Base-by-base conservation (phyloP, 2,329 filamentous ascomycete genomes). In the Aspergillus novoparasiticus region DNA sequence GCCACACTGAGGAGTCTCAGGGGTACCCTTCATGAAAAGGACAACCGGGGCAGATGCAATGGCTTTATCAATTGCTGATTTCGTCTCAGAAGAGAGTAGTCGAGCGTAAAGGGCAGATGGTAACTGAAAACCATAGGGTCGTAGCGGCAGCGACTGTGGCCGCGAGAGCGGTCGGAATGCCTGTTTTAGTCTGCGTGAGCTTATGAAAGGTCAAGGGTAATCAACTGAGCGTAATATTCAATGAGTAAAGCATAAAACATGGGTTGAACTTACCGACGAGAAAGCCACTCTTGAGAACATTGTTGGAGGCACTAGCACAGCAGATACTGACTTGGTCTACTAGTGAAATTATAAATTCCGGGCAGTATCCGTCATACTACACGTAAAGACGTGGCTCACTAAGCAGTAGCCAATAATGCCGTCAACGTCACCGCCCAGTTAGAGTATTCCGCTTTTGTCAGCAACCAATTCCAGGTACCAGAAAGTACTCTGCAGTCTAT, bases 21-120 rank as follows among this genome's bases (percentile, higher is more conserved):
- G 95, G 1, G 95, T 98, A 64, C 95, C 95, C 84, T 99, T 99
- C 95, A 99, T 99, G 85, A 99, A 99, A 62, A 99, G 85, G 1
- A 99, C 95, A 0, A 99, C 94, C 2, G 94, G 94, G 0, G 94
- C 91, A 0, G 93, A 94, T 28, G 82, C 84, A 19, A 99, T 90
- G 36, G 94, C 94, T 78, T 93, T 92, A 79, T 97, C 92, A 73
- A 99, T 99, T 30, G 94, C 93, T 45, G 87, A 81, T 66, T 86
- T 88, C 12, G 92, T 95, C 75, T 93, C 87, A 71, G 89, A 86
- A 36, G 94, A 97, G 55, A 99, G 86, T 46, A 92, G 85, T 62
- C 93, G 90, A 63, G 75, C 72, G 61, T 78, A 70, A 53, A 77
- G 67, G 45, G 66, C 60, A 23, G 72, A 70, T 19, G 73, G 73